Evolutionary conservation across 192 early-diverging fungal genomes (phyloP).

Genomic region (Tieghemiomyces parasiticus): DNA sequence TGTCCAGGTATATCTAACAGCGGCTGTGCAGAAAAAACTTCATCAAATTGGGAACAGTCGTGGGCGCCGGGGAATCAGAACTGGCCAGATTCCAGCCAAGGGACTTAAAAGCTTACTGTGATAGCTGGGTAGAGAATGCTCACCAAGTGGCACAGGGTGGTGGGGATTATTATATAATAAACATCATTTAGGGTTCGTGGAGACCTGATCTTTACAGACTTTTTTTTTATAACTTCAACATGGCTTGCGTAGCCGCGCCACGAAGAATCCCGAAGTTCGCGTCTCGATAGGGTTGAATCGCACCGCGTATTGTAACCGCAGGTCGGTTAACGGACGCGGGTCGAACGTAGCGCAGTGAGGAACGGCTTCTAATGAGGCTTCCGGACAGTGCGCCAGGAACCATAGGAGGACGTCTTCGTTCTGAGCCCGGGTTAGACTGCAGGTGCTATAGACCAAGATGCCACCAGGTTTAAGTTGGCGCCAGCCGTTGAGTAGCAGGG

Average conservation of each 20-base stretch:
- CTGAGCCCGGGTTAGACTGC: slow-evolving; percentile 56
- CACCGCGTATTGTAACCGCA: slow-evolving; percentile 18
- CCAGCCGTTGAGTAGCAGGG: slow-evolving; percentile 64
- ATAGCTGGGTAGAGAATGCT: too few relatives aligned
- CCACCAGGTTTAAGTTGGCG: slow-evolving; percentile 55
- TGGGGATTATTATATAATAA: too few relatives aligned
- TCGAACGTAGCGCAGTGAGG: slow-evolving; percentile 15
- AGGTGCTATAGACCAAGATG: slow-evolving; percentile 78
- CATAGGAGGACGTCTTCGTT: slow-evolving; percentile 76
- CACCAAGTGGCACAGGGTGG: too few relatives aligned
- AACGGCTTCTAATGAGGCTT: slow-evolving; percentile 36
- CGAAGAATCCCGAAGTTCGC: slow-evolving; percentile 46
- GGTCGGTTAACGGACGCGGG: not conserved
- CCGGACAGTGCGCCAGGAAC: slow-evolving; percentile 40
- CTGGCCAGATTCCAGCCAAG: too few relatives aligned
- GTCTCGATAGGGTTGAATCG: slow-evolving; percentile 52
- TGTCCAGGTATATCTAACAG: too few relatives aligned
- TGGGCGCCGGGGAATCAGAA: too few relatives aligned
- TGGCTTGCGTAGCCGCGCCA: slow-evolving; percentile 1
- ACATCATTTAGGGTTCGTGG: too few relatives aligned
- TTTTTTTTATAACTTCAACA: too few relatives aligned
- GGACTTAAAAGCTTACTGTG: too few relatives aligned
- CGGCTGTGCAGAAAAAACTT: too few relatives aligned
- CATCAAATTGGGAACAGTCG: too few relatives aligned
- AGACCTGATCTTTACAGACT: too few relatives aligned